Percentiles rank a stretch among this genome's conserved stretches.
These are phyloP conservation scores for Saturnispora sekii DNA, from an alignment of 805 yeast species.

Conservation along the genomic window DNA sequence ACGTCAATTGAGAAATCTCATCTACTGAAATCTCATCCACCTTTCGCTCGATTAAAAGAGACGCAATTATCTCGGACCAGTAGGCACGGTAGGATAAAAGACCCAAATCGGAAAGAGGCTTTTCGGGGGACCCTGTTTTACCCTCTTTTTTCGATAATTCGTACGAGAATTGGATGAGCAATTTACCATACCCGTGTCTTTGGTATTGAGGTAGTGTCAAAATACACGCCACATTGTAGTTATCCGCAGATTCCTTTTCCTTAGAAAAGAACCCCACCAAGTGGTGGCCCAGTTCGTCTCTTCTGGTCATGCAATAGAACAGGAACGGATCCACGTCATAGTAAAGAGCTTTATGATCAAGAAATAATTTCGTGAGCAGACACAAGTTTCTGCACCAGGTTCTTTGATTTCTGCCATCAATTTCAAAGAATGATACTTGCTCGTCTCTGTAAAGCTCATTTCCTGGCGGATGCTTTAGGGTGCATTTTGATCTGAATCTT, in stretches of 20 bases:
- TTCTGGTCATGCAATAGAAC: slow-evolving; percentile 89
- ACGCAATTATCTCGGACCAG: slow-evolving; percentile 88
- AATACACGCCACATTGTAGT: slow-evolving; percentile 94
- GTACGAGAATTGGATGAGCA: slow-evolving; percentile 88
- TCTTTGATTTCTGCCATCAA: slow-evolving; percentile 92
- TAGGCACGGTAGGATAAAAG: slow-evolving; percentile 86
- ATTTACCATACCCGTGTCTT: slow-evolving; percentile 86
- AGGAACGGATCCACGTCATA: slow-evolving; percentile 97
- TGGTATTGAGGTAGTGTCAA: slow-evolving; percentile 94
- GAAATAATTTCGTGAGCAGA: slow-evolving; percentile 75
- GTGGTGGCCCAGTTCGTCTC: slow-evolving; percentile 89
- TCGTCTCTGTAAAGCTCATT: slow-evolving; percentile 94
- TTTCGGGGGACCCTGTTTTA: slow-evolving; percentile 94
- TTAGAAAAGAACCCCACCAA: slow-evolving; percentile 94
- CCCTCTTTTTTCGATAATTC: slow-evolving; percentile 81
- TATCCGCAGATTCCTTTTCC: slow-evolving; percentile 93
- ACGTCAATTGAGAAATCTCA: slow-evolving; percentile 73
- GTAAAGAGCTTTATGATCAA: slow-evolving; percentile 93
- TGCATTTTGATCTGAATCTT: slow-evolving; percentile 79
- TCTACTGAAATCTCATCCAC: slow-evolving; percentile 58
- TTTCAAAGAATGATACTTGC: slow-evolving; percentile 89
- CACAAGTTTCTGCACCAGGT: slow-evolving; percentile 97
- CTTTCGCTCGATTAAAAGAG: slow-evolving; percentile 55
- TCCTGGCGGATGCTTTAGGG: slow-evolving; percentile 95
- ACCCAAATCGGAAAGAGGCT: slow-evolving; percentile 93